Conservation (phyloP, 495 filamentous ascomycete genomes). For the Alectoria sarmentosa region DNA sequence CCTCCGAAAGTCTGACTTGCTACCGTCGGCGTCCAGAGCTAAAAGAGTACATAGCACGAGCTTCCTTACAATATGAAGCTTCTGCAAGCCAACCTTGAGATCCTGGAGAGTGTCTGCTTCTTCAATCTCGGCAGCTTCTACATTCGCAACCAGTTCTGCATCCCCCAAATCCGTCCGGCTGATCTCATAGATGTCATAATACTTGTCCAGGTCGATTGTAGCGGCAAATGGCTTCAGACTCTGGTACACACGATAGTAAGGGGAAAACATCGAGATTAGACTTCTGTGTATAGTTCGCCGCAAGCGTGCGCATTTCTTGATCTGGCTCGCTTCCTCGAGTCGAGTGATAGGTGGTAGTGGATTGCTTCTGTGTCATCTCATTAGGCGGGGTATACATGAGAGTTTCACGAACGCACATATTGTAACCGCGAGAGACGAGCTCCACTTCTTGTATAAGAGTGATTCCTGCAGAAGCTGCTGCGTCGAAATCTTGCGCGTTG, state of each 20-base stretch:
- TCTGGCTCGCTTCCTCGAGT: conserved; percentile 70
- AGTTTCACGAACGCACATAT: conserved; percentile 55
- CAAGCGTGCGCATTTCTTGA: conserved; percentile 68
- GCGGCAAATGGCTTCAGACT: conserved; percentile 65
- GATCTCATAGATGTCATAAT: conserved; percentile 88
- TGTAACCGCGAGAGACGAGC: conserved; percentile 87
- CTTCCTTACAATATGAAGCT: conserved; percentile 72
- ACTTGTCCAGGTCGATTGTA: conserved; percentile 75
- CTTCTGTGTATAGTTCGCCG: conserved; percentile 64
- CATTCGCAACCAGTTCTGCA: conserved; percentile 40
- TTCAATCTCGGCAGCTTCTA: conserved; percentile 58
- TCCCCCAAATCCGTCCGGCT: conserved; percentile 68
- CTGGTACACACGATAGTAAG: conserved; percentile 58
- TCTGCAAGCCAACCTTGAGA: conserved; percentile 70
- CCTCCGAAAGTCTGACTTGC: conserved; percentile 65
- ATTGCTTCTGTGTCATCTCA: conserved; percentile 59
- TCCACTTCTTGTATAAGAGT: conserved; percentile 94
- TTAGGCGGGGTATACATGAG: conserved; percentile 21
- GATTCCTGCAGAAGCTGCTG: conserved; percentile 68
- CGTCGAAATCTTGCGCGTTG: conserved; percentile 76
- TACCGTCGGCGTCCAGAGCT: conserved; percentile 79
- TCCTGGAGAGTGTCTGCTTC: conserved; percentile 71
- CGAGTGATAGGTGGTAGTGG: conserved; percentile 79
- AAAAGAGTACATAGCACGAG: conserved; percentile 80
- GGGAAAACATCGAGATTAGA: conserved; percentile 60